Percentiles rank a stretch among this genome's conserved stretches.
These are phyloP conservation scores for Metarhizium rileyi DNA, from an alignment of 2,329 filamentous ascomycete species.

Conservation along the genomic window DNA sequence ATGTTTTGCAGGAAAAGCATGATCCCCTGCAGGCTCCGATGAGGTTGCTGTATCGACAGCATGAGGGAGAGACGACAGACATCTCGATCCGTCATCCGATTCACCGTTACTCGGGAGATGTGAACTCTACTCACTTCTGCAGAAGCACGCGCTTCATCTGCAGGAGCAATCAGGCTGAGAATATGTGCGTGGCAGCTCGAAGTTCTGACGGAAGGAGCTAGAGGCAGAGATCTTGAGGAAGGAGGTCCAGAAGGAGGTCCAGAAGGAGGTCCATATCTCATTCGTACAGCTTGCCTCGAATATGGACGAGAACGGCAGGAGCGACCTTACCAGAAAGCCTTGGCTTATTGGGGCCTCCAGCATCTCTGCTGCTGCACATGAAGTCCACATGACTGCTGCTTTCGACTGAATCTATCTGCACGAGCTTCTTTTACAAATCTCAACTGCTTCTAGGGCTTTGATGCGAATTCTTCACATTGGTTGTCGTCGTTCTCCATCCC, in stretches of 20 bases:
- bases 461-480: no score
- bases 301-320: no score
- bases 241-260: not conserved
- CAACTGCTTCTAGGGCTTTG: no score
- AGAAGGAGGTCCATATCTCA: no score
- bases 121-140: not conserved
- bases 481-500: no score
- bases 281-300: no score
- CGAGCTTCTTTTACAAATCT: no score
- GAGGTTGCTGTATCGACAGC: not conserved
- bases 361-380: no score
- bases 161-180: not conserved
- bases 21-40: not conserved
- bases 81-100: not conserved
- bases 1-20: not conserved
- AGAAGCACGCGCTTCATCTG: not conserved
- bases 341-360: no score
- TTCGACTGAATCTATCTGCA: no score
- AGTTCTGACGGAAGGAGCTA: not conserved
- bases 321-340: no score
- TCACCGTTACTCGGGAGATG: not conserved
- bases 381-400: no score
- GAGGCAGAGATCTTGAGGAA: not conserved
- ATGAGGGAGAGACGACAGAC: not conserved
- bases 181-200: not conserved